Base-by-base conservation (phyloP, 768 basidiomycete species). In the Russula lepida region DNA sequence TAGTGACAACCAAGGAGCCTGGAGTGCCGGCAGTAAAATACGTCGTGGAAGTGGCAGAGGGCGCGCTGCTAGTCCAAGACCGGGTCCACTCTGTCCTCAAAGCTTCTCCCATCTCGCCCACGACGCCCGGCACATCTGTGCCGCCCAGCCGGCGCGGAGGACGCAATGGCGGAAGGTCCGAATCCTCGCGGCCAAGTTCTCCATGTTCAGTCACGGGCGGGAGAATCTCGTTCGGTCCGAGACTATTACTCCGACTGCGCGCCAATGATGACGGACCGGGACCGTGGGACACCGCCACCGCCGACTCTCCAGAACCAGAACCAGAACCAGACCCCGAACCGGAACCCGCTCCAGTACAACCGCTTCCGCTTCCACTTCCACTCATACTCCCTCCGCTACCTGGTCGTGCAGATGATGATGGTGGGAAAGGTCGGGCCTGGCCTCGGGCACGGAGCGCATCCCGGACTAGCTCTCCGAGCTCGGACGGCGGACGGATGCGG, bases 171-270 rank as follows among this genome's bases (percentile, higher is more conserved):
- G 21, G n/a, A 5, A 35, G 35, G 15, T 15, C 6, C 19, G 9
- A 6, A 13, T 51, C 55, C 3, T 39, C 56, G 17, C 51, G 44
- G 1, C 54, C 59, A 1, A 60, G 39, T 28, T 64, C 64, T 32
- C 62, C 62, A 11, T 55, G 58, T 39, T 66, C 64, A 44, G 64
- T 66, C 13, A 66, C 64, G 1, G 64, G 62, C 27, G 64, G 50
- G 6, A 66, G 62, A 21, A 49, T 54, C 47, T 65, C 64, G 60
- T 23, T 33, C 21, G 53, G 30, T 1, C 53, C 61, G 8, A 63
- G 61, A 51, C 64, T 66, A 13, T 57, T 66, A 7, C 54, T 64
- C 6, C 25, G 52, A 11, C 51, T 58, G 11, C 47, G 43, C 15
- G 19, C 12, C 1, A 3, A 19, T 23, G 0, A 15, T 6, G 41